These are phyloP conservation scores for Uromyces viciae-fabae DNA, from an alignment of 1,284 basidiomycete species.

Conservation along the genomic window DNA sequence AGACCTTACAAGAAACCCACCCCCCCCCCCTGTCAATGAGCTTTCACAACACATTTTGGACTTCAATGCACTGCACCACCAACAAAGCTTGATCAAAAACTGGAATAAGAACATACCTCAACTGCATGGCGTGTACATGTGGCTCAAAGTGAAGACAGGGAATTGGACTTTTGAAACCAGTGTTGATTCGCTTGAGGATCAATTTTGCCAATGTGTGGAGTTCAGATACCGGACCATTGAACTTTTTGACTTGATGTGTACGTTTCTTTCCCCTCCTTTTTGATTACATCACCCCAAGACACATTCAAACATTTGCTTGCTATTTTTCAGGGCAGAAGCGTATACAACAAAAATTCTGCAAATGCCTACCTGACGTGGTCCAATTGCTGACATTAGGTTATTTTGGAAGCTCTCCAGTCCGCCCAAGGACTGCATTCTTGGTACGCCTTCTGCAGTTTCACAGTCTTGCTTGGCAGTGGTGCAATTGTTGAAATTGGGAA, in stretches of 20 bases:
- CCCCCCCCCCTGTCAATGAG: too few relatives aligned
- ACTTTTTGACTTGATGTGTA: conserved; percentile 1
- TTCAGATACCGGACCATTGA: neutral
- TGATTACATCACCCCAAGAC: neutral
- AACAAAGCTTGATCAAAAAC: neutral
- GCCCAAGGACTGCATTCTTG: conserved; percentile 5
- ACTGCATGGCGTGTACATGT: neutral
- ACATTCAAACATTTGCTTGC: neutral
- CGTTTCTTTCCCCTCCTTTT: neutral
- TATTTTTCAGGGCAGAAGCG: neutral
- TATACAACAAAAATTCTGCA: neutral
- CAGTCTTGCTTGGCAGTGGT: conserved; percentile 14
- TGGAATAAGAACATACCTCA: neutral
- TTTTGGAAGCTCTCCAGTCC: neutral
- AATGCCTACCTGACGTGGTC: neutral
- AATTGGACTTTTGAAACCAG: neutral
- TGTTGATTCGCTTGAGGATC: neutral
- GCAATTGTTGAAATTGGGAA: too few relatives aligned
- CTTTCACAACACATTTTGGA: neutral
- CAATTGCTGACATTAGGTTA: neutral
- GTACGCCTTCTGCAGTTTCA: conserved; percentile 8
- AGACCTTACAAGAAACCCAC: neutral
- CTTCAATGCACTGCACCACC: neutral
- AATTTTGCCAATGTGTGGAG: neutral
- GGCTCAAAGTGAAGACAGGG: conserved; percentile 2